These are phyloP conservation scores for Areca catechu DNA, from an alignment of 176 grass and related monocot species.

Conservation along the genomic window DNA sequence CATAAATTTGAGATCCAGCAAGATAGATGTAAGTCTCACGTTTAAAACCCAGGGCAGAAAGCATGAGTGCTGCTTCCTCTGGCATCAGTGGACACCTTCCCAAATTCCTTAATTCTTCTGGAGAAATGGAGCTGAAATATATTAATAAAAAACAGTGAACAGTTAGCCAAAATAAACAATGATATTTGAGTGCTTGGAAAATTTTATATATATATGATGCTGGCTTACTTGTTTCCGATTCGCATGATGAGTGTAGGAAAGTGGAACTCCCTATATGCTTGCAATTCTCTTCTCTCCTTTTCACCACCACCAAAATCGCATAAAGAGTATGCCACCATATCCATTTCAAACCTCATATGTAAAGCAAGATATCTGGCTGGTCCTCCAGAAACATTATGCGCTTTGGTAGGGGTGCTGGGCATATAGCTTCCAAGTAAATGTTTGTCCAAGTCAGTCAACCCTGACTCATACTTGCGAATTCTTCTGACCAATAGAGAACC, in stretches of 20 bases:
- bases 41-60: constrained; percentile 65
- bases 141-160: neutral
- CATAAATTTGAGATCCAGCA: constrained; percentile 78
- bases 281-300: constrained; percentile 59
- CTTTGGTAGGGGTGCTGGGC: constrained; percentile 1
- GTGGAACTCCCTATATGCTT: constrained; percentile 70
- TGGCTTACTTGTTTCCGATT: constrained; percentile 47
- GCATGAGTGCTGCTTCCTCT: constrained; percentile 71
- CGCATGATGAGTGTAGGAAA: constrained; percentile 55
- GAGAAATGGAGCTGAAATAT: constrained; percentile 40
- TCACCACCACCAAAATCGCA: constrained; percentile 88
- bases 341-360: constrained; percentile 92
- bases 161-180: neutral
- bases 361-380: constrained; percentile 66
- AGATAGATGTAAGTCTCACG: constrained; percentile 73
- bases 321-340: constrained; percentile 97
- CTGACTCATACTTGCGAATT: constrained; percentile 42
- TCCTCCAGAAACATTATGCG: neutral
- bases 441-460: constrained; percentile 60
- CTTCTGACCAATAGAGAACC: constrained; percentile 73
- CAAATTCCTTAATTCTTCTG: constrained; percentile 61
- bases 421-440: constrained; percentile 62
- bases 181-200: neutral
- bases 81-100: constrained; percentile 89
- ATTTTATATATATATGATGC: no score